phyloP scores from a whole-genome alignment of 164 flowering plant species.

The Hamamelis virginiana region DNA sequence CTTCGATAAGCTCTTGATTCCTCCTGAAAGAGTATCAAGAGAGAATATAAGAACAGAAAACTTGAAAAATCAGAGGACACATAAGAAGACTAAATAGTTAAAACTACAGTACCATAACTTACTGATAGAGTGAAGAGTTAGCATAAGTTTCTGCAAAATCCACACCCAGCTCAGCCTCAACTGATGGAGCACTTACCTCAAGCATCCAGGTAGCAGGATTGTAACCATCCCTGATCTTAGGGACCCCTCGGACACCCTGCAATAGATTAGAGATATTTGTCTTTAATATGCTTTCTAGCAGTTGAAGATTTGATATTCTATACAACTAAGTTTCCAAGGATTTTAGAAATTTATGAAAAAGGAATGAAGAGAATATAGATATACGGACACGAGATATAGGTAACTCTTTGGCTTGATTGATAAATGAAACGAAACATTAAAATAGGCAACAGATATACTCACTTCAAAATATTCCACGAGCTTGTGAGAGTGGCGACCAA shows the following conservation, averaged over 20 bases:
- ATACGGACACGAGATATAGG: too few species aligned
- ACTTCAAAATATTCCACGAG: slow-evolving; percentile 79
- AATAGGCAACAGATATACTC: slow-evolving; percentile 11
- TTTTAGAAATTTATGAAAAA: too few species aligned
- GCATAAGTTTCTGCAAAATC: slow-evolving; percentile 57
- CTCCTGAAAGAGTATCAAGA: slow-evolving; percentile 27
- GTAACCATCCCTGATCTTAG: slow-evolving; percentile 47
- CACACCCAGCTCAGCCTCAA: slow-evolving; percentile 43
- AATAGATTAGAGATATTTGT: neutral
- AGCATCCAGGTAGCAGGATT: slow-evolving; percentile 80
- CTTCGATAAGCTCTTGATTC: slow-evolving; percentile 38
- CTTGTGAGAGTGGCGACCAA: slow-evolving; percentile 62
- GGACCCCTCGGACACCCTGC: slow-evolving; percentile 51
- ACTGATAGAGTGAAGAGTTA: slow-evolving; percentile 49
- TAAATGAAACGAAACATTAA: neutral
- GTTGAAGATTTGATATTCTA: too few species aligned
- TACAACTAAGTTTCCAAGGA: too few species aligned
- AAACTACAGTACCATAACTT: too few species aligned
- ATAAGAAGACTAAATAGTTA: too few species aligned
- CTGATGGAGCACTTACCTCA: slow-evolving; percentile 44
- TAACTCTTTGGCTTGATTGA: neutral
- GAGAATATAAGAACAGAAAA: neutral
- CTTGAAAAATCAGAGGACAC: too few species aligned
- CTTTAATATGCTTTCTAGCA: too few species aligned
- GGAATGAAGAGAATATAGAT: too few species aligned